Conservation (phyloP, 2,329 filamentous ascomycete species). For the Colletotrichum limetticola region DNA sequence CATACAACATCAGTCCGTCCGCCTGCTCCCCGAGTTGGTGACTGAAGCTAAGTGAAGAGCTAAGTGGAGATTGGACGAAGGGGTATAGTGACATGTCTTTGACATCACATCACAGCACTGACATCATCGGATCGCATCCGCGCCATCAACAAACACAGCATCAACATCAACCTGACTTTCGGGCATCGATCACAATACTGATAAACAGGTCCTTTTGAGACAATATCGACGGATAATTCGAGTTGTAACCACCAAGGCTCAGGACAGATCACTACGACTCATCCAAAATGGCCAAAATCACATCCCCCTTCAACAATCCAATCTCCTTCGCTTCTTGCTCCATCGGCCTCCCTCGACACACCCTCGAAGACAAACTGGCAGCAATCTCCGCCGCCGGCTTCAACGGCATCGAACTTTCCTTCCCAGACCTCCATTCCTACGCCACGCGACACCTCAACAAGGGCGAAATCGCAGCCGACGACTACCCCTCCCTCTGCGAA, state of each 20-base stretch:
- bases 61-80: neutral
- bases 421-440: slow-evolving; percentile 77
- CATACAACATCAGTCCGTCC: neutral
- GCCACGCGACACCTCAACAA: slow-evolving; percentile 58
- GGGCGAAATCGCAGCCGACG: slow-evolving; percentile 62
- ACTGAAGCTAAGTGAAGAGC: neutral
- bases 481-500: slow-evolving; percentile 68
- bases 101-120: slow-evolving; percentile 33
- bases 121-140: slow-evolving; percentile 7
- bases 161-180: neutral
- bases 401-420: slow-evolving; percentile 76
- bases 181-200: no score
- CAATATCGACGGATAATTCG: neutral
- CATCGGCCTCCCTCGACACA: slow-evolving; percentile 54
- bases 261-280: no score
- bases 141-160: no score
- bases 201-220: neutral
- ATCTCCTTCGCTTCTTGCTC: slow-evolving; percentile 67
- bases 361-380: slow-evolving; percentile 68
- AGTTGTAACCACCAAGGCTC: accelerated
- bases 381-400: slow-evolving; percentile 75
- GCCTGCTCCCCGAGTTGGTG: neutral
- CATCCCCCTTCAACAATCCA: slow-evolving; percentile 42
- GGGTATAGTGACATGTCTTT: slow-evolving; percentile 16
- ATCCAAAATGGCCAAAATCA: neutral